Conservation (phyloP, 345 rosid genomes). For the Lepidium didymum region DNA sequence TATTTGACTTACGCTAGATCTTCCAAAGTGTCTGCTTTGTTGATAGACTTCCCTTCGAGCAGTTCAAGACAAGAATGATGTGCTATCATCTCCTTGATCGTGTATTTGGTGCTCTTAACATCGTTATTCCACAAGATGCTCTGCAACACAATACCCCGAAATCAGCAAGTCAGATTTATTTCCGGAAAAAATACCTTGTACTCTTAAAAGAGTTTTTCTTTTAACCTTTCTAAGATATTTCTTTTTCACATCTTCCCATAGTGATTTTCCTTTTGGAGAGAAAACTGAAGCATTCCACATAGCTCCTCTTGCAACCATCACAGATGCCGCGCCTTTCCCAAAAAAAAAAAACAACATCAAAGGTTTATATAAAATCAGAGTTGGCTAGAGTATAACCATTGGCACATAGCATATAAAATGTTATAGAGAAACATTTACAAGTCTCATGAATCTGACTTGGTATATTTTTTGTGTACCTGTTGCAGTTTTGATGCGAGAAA, state of each 20-base stretch:
- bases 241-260: conserved; percentile 69
- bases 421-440: not conserved
- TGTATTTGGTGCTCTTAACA: conserved; percentile 79
- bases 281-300: conserved; percentile 92
- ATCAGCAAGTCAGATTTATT: conserved; percentile 1
- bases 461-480: conserved; percentile 45
- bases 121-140: conserved; percentile 89
- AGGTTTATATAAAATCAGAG: not conserved
- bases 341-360: not conserved
- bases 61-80: conserved; percentile 80
- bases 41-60: conserved; percentile 70
- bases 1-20: conserved; percentile 61
- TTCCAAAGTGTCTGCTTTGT: conserved; percentile 66
- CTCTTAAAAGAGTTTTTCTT: not conserved
- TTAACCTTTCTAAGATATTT: conserved; percentile 72
- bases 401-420: not conserved
- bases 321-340: conserved; percentile 67
- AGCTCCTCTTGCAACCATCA: conserved; percentile 96
- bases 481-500: conserved; percentile 55
- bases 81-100: conserved; percentile 69
- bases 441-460: not conserved
- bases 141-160: conserved; percentile 35
- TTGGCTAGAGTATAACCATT: not conserved
- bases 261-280: conserved; percentile 59
- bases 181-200: not conserved